These are phyloP conservation scores for Flaveria linearis DNA, from an alignment of 129 eudicot genomes.

Conservation along the genomic window DNA sequence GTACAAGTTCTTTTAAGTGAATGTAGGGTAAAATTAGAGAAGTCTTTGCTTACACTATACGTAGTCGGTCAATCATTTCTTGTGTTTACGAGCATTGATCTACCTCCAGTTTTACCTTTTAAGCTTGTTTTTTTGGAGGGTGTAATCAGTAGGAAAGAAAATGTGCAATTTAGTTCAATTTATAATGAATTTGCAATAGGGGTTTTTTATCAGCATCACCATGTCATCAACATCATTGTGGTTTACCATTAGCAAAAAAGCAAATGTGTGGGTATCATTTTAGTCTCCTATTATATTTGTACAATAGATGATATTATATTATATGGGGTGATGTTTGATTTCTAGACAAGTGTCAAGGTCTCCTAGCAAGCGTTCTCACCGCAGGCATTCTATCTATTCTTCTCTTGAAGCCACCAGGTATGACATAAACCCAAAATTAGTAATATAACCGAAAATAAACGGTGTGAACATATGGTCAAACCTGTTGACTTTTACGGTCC, in stretches of 20 bases:
- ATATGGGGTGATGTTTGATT: constrained; percentile 72
- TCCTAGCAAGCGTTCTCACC: constrained; percentile 99
- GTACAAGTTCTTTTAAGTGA: neutral
- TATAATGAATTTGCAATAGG: neutral
- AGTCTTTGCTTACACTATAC: neutral
- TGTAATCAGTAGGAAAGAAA: constrained; percentile 3
- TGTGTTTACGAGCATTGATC: neutral
- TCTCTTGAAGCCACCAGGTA: constrained; percentile 96
- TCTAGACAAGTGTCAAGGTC: constrained; percentile 98
- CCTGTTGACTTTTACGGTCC: neutral
- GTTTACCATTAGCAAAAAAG: constrained; percentile 4
- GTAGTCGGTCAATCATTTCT: neutral
- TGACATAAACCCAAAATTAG: constrained; percentile 26
- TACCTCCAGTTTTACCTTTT: neutral
- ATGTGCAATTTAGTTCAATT: neutral
- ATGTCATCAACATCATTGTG: neutral
- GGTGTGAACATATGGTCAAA: constrained; percentile 38
- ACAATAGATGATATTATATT: constrained; percentile 24
- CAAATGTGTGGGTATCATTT: neutral
- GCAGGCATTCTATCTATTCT: constrained; percentile 98
- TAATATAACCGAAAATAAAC: constrained; percentile 14
- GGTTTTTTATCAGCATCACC: neutral
- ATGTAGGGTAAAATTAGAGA: neutral
- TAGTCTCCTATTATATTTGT: constrained; percentile 4
- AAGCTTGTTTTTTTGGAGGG: constrained; percentile 1